Evolutionary conservation across 352 stramenopile genomes (phyloP), one percentile per base, ranked within the genome.

Genomic region (Aphanomyces cochlioides): DNA sequence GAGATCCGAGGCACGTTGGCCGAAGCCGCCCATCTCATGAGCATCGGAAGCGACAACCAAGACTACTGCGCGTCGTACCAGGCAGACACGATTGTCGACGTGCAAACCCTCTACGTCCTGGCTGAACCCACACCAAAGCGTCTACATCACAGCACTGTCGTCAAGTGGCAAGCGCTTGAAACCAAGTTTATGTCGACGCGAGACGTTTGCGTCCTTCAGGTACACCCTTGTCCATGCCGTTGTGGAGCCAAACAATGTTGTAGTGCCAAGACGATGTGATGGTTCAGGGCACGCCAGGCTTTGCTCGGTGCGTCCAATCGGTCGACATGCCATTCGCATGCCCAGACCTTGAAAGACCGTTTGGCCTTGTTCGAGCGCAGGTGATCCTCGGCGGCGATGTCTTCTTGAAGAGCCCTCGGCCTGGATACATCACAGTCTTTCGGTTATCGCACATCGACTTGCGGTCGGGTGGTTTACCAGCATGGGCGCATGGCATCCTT

Each of bases 141-240:
- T 67, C 85, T 84, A 8, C 87, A 90, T 50, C 81, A 93, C 67
- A 89, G 82, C 56, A 82, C 92, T 8, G 81, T 74, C 1, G 80
- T 90, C 69, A 92, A 93, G 74, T 93, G 85, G 85, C 88, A 78
- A 1, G 84, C 84, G 3, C 74, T 92, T 36, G 83, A 90, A 64
- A 90, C 84, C 6, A 92, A 89, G 74, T 74, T 93, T 21, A 79
- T 80, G 47, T 78, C 83, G 17, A 84, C 87, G 58, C 83, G 85
- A 19, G 85, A 93, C 58, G 89, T 93, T 47, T 90, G 81, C 67
- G 89, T 89, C 77, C 75, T 93, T 39, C 13, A 53, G 45, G 45
- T 53, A 53, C 2, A 28, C 28, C 28, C 28, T 28, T 28, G 28
- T 28, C 28, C 28, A 28, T 28, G 28, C 28, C 28, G 28, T 2